These are phyloP conservation scores for Cutaneotrichosporon cutaneum DNA, from an alignment of 1,284 basidiomycete genomes.

Conservation along the genomic window DNA sequence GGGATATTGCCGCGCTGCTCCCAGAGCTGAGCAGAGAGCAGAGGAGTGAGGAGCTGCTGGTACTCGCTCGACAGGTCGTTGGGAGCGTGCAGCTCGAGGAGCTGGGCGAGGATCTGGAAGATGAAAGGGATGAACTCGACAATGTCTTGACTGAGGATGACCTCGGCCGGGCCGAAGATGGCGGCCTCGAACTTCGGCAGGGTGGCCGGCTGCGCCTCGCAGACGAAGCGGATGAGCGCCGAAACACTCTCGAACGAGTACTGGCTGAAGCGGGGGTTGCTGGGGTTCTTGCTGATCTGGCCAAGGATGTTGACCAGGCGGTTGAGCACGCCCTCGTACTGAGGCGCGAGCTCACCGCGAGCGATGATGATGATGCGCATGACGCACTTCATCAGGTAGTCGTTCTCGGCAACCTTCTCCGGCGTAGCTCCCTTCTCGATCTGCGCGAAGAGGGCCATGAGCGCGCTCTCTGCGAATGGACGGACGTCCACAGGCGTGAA, in stretches of 20 bases:
- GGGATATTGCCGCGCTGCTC: slow-evolving; percentile 95
- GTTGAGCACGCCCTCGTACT: slow-evolving; percentile 66
- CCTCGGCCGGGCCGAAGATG: slow-evolving; percentile 84
- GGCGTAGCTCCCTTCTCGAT: slow-evolving; percentile 80
- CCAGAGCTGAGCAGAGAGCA: slow-evolving; percentile 87
- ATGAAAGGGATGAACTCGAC: slow-evolving; percentile 96
- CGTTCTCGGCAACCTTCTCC: slow-evolving; percentile 95
- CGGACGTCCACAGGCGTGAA: slow-evolving; percentile 84
- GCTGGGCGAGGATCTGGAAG: slow-evolving; percentile 94
- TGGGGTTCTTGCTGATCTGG: slow-evolving; percentile 90
- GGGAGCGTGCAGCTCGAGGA: slow-evolving; percentile 77
- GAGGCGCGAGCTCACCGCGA: slow-evolving; percentile 69
- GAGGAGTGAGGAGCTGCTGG: slow-evolving; percentile 72
- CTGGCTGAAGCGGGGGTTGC: slow-evolving; percentile 96
- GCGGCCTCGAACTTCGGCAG: slow-evolving; percentile 74
- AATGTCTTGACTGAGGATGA: slow-evolving; percentile 87
- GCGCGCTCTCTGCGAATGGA: slow-evolving; percentile 71
- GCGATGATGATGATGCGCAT: slow-evolving; percentile 94
- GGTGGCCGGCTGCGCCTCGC: slow-evolving; percentile 65
- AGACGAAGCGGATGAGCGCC: slow-evolving; percentile 83
- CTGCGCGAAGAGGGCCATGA: slow-evolving; percentile 75
- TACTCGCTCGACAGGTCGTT: slow-evolving; percentile 70
- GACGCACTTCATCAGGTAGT: slow-evolving; percentile 94
- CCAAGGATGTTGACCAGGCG: slow-evolving; percentile 79
- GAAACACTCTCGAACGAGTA: slow-evolving; percentile 95